Evolutionary conservation across 169 alveolate genomes (phyloP), one percentile per base, ranked within the genome.

Genomic region (Eimeria tenella): DNA sequence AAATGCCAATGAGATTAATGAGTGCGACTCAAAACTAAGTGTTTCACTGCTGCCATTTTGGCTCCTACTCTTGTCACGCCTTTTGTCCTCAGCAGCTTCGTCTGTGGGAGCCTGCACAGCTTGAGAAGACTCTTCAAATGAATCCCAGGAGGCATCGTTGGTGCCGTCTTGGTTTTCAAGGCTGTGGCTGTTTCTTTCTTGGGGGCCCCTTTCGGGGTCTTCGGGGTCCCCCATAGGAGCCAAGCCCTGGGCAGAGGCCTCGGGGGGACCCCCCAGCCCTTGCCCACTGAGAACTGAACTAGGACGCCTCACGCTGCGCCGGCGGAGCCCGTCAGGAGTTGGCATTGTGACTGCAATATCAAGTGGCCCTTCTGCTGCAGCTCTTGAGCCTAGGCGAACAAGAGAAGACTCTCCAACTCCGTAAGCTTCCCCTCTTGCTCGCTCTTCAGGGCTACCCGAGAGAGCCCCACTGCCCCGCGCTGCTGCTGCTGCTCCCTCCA

Each of bases 11-110:
- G 0, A 31, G 42, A 31, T 31, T 31, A 31, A 31, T 31, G 42
- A 31, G 42, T 31, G 42, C 42, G 0, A 31, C 42, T 31, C 42
- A 31, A 31, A 31, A 31, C 42, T 31, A 31, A 31, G 42, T 31
- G 2, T 31, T 0, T 2, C 2, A 31, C 42, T 31, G 42, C 42
- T 31, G 25, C 7, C 21, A n/a, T 23, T 10, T 74, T 49, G 0
- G n/a, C 15, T 58, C 77, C 8, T 56, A 81, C 89, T 7, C 42
- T 81, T 81, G 23, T 81, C 89, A 5, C 74, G 62, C 62, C 55
- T 53, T 52, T 52, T 31, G 49, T 81, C 89, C 42, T 81, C 89
- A 52, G 55, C 19, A 7, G 73, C 89, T 56, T 81, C 89, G 23
- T 81, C 89, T n/a, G 55, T n/a, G 11, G 55, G 56, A 3, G 19